phyloP scores from a whole-genome alignment of 108 stramenopile species.

The Cyclostephanos invisitatus region DNA sequence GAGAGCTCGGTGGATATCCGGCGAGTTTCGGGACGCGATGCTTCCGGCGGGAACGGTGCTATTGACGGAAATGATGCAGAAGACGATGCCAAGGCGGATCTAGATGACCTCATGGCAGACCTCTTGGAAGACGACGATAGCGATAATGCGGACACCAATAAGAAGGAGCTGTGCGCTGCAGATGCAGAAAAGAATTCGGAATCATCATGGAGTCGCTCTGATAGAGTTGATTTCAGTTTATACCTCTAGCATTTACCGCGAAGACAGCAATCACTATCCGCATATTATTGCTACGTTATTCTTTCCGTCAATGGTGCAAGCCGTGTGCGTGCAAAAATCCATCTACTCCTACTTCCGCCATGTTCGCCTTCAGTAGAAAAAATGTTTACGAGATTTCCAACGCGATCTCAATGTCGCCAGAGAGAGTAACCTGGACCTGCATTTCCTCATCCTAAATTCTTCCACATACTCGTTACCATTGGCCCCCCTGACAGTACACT shows the following conservation, averaged over 20 bases:
- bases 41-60: not conserved
- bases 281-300: no score
- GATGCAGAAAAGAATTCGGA: not conserved
- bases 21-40: conserved; percentile 23
- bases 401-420: no score
- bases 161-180: conserved; percentile 7
- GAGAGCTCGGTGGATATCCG: conserved; percentile 76
- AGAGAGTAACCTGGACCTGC: no score
- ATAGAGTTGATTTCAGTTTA: conserved; percentile 46
- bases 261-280: no score
- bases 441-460: no score
- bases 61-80: conserved; percentile 11
- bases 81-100: conserved; percentile 10
- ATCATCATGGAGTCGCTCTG: conserved; percentile 48
- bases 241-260: conserved; percentile 14
- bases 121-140: conserved; percentile 68
- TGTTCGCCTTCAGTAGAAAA: no score
- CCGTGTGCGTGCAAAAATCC: no score
- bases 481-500: no score
- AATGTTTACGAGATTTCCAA: no score
- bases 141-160: conserved; percentile 43
- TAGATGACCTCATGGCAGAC: conserved; percentile 81
- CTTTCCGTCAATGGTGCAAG: no score
- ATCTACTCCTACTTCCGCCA: no score
- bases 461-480: no score